Conservation (phyloP, 108 stramenopile species). For the Cyclotella baltica region DNA sequence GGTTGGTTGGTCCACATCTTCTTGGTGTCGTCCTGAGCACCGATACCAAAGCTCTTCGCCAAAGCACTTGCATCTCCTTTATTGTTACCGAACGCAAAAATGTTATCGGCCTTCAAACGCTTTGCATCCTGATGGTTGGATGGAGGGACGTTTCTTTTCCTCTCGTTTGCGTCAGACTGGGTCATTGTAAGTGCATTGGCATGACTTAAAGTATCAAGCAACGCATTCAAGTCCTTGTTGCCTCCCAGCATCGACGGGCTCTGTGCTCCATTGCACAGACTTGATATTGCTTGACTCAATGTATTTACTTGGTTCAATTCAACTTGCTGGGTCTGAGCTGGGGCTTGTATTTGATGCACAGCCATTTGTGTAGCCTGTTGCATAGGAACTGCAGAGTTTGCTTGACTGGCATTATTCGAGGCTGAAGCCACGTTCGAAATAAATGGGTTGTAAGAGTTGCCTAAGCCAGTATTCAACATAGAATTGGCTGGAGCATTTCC, state of each 20-base stretch:
- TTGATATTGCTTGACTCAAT: background rate
- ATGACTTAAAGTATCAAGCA: constrained; percentile 20
- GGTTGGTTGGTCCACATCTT: background rate
- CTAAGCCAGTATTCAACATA: too few species aligned
- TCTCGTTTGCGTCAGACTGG: background rate
- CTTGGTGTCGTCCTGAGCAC: background rate
- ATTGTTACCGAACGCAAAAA: too few species aligned
- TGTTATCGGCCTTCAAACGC: background rate
- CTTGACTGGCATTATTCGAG: background rate
- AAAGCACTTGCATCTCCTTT: background rate
- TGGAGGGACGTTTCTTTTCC: too few species aligned
- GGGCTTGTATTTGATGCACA: background rate
- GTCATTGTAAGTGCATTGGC: constrained; percentile 14
- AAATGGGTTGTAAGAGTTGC: background rate
- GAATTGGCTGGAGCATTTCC: background rate
- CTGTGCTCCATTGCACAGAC: background rate
- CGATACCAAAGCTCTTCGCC: background rate
- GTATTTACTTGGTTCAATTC: background rate
- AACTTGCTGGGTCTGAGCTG: background rate
- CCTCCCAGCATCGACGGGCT: background rate
- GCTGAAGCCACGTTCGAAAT: background rate
- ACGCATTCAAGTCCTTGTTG: background rate
- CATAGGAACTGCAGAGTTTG: too few species aligned
- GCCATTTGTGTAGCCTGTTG: background rate
- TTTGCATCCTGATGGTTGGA: too few species aligned